Evolutionary conservation across 1,284 basidiomycete genomes (phyloP), one percentile per base, ranked within the genome.

Genomic region (Pascua guehoae): DNA sequence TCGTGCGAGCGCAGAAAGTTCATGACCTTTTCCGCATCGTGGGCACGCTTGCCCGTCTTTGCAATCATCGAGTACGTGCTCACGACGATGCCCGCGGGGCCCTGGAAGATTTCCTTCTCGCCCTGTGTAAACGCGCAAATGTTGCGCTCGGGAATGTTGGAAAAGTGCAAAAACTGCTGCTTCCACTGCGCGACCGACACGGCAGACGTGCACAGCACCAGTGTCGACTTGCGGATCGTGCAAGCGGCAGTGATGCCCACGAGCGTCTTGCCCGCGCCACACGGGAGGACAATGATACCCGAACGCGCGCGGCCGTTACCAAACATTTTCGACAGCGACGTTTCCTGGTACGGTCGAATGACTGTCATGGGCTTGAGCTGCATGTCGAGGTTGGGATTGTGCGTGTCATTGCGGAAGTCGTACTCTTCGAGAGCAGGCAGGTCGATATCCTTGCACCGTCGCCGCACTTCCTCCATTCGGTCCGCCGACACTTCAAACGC

Each of bases 21-120:
- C 94, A 98, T 97, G 89, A 97, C 95, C 80, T 96, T 95, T 79
- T 95, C 91, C 5, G 94, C 90, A 70, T 95, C 91, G 72, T 96
- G 90, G 8, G 94, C 95, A 58, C 94, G 85, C 73, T 96, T 96
- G 67, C 91, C 88, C 2, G 91, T 92, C 72, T 96, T 96, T 36
- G 94, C 93, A 51, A 97, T 92, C 94, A 98, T 98, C 11, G 93
- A 96, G 74, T 98, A 97, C 5, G 94, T 97, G 45, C 93, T 96
- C 17, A 98, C 88, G 42, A 98, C 93, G 63, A 97, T 95, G 50
- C 94, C 94, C 58, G 92, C 91, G 1, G 75, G 74, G 11, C 74
- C 73, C 7, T 88, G 86, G 77, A 97, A 97, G 89, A 91, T 92
- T 74, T 97, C 93, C 77, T 97, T 96, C 77, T 95, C 90, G 70